A percentile compares a stretch with the other conserved stretches of the same genome.
Conservation (phyloP, 2,329 filamentous ascomycete species). For the Cercospora zeae-maydis region DNA sequence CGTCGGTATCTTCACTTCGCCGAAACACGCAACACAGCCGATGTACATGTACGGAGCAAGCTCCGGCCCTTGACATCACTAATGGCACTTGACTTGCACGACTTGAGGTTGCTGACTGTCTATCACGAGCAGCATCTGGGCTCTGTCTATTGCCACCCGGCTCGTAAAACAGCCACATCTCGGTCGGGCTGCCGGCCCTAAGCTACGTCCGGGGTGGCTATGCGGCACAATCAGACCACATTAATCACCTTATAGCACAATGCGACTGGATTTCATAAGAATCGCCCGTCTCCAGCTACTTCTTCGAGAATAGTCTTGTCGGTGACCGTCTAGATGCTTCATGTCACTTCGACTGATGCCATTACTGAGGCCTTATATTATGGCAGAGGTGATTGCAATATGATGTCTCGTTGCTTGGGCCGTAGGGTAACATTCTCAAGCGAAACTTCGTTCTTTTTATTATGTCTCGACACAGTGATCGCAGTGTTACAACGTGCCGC, state of each 20-base stretch:
- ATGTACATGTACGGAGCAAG: not conserved
- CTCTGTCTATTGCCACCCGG: not conserved
- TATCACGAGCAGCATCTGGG: not conserved
- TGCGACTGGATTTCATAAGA: not conserved
- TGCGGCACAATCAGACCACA: not conserved
- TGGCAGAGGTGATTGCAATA: not conserved
- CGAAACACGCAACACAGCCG: not conserved
- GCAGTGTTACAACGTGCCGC: conserved; percentile 21
- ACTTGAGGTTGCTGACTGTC: not conserved
- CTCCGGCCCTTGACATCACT: not conserved
- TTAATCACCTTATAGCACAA: not conserved
- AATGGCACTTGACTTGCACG: not conserved
- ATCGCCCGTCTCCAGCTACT: not conserved
- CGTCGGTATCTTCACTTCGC: not conserved
- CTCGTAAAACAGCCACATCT: not conserved
- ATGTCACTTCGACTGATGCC: not conserved
- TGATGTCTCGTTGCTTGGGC: not conserved
- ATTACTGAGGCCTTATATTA: not conserved
- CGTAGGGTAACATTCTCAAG: not conserved
- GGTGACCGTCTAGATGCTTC: not conserved
- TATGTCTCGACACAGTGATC: conserved; percentile 10
- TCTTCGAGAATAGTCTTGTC: not conserved
- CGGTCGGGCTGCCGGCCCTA: not conserved
- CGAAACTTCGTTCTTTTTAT: not conserved
- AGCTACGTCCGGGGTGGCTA: not conserved